A percentile compares a stretch with the other conserved stretches of the same genome.
These are phyloP conservation scores for Arabis alpina DNA, from an alignment of 345 rosid species.

Conservation along the genomic window DNA sequence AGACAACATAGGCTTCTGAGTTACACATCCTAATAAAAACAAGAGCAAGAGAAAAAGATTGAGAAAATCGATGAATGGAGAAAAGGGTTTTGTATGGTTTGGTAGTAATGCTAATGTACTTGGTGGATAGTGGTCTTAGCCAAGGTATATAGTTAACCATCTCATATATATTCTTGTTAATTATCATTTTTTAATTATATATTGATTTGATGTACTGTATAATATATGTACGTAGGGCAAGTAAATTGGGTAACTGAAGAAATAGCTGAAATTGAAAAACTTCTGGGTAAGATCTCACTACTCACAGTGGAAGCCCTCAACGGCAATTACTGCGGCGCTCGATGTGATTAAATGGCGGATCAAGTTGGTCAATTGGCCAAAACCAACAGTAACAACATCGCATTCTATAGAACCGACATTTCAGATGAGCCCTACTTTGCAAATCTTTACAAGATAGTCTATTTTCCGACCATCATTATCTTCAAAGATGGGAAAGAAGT, in stretches of 20 bases:
- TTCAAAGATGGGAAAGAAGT: background rate
- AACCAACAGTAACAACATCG: background rate
- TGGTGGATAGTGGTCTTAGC: conserved; percentile 13
- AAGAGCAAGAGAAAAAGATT: background rate
- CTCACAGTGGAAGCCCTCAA: background rate
- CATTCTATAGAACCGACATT: background rate
- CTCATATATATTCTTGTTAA: background rate
- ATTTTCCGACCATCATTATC: background rate
- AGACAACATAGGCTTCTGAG: conserved; percentile 11
- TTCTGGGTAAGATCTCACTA: background rate
- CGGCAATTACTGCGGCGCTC: background rate
- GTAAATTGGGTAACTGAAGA: background rate
- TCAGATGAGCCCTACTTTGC: background rate
- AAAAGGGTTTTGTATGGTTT: conserved; percentile 14
- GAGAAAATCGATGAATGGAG: conserved; percentile 12
- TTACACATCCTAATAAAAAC: conserved; percentile 16
- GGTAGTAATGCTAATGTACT: conserved; percentile 22
- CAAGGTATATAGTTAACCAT: conserved; percentile 17
- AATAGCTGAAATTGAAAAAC: background rate
- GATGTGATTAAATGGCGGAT: background rate
- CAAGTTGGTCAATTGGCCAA: background rate
- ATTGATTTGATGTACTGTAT: background rate
- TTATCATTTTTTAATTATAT: conserved; percentile 1
- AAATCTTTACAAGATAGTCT: background rate
- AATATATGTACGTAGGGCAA: conserved; percentile 6